Evolutionary conservation across 208 protist species (phyloP), one percentile per base, ranked within the genome.

Genomic region (Trypanosoma cruzi): DNA sequence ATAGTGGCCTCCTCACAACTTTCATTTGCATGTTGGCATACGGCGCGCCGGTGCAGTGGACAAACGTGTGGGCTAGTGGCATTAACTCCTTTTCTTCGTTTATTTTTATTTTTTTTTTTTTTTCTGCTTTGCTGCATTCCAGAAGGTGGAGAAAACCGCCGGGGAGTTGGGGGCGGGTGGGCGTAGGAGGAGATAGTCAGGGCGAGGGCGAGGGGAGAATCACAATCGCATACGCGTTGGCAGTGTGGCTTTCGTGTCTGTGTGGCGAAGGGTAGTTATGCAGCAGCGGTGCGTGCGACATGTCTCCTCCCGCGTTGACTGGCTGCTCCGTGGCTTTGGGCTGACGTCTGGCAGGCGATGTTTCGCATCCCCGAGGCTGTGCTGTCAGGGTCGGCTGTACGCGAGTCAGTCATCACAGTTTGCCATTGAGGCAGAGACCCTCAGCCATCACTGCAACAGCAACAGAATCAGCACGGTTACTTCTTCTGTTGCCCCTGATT

Each of bases 1-100:
- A n/a, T n/a, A n/a, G n/a, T n/a, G n/a, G n/a, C n/a, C n/a, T n/a
- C n/a, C n/a, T n/a, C n/a, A n/a, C n/a, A n/a, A n/a, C n/a, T n/a
- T n/a, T n/a, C n/a, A n/a, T n/a, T n/a, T n/a, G n/a, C n/a, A n/a
- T n/a, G n/a, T n/a, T n/a, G n/a, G n/a, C n/a, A n/a, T n/a, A n/a
- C n/a, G n/a, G n/a, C n/a, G n/a, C n/a, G n/a, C n/a, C n/a, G n/a
- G n/a, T n/a, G n/a, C n/a, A n/a, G n/a, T n/a, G n/a, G n/a, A n/a
- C n/a, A n/a, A n/a, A 5, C 7, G 58, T n/a, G 40, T 18, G 42
- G 52, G 31, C 36, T 44, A 14, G 8, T 14, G 40, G 1, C 31
- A n/a, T 37, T 37, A 55, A 46, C 29, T 31, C 46, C 31, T 61
- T 49, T 63, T 48, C 46, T 60, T 57, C 78, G 64, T 64, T 64